Percentiles rank a stretch among this genome's conserved stretches.
Evolutionary conservation across 2,329 filamentous ascomycete species (phyloP).

Genomic region (Cercospora beticola): DNA sequence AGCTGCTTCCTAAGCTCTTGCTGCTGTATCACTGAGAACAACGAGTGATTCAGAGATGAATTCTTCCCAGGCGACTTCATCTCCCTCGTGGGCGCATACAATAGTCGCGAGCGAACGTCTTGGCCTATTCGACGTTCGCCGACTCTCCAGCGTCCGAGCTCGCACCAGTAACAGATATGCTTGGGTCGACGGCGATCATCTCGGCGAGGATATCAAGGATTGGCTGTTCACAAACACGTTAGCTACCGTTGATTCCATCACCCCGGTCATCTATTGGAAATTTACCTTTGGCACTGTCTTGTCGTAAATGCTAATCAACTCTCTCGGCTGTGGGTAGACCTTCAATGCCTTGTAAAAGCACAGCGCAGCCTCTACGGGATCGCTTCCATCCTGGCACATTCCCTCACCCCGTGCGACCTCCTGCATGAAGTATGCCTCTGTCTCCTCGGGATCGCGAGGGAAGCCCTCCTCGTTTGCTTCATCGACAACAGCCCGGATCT

Average conservation of each 20-base stretch:
- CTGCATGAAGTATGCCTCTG: slow-evolving; percentile 94
- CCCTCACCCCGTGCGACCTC: slow-evolving; percentile 87
- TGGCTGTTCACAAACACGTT: slow-evolving; percentile 54
- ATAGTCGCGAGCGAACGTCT: background rate
- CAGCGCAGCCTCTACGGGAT: slow-evolving; percentile 78
- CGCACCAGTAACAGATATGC: slow-evolving; percentile 41
- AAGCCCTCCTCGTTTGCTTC: slow-evolving; percentile 88
- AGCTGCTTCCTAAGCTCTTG: background rate
- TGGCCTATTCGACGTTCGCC: slow-evolving; percentile 34
- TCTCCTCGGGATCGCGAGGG: slow-evolving; percentile 85
- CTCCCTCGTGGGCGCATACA: background rate
- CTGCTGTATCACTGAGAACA: background rate
- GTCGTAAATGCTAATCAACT: slow-evolving; percentile 95
- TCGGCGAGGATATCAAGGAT: slow-evolving; percentile 94
- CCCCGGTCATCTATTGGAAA: too few relatives aligned
- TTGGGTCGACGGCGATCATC: slow-evolving; percentile 92
- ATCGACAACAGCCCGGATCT: slow-evolving; percentile 73
- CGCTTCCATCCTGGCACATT: slow-evolving; percentile 76
- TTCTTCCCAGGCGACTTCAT: too few relatives aligned
- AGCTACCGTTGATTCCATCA: slow-evolving; percentile 6
- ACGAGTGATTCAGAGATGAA: background rate
- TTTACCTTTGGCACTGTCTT: slow-evolving; percentile 93
- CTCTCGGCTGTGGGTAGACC: slow-evolving; percentile 91
- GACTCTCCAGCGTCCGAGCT: slow-evolving; percentile 32
- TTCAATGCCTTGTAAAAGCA: slow-evolving; percentile 99